These are phyloP conservation scores for Cenchrus fungigraminus DNA, from an alignment of 176 grass and related monocot species.

Conservation along the genomic window DNA sequence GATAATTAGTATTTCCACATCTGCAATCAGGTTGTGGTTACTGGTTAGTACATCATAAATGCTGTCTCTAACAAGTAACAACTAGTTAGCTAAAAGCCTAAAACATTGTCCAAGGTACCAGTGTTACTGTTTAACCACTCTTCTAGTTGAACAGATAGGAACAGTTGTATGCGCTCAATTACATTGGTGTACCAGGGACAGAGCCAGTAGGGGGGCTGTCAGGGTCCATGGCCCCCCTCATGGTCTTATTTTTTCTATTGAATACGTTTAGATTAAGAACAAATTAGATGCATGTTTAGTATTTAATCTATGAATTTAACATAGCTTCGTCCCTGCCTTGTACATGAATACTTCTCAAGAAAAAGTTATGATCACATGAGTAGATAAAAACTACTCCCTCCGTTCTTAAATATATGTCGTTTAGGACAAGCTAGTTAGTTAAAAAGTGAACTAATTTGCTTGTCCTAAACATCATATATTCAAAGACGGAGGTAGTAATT, in stretches of 20 bases:
- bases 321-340: no score
- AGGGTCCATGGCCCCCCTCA: no score
- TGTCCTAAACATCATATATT: no score
- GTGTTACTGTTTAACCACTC: background rate
- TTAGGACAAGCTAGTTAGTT: no score
- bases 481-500: background rate
- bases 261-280: no score
- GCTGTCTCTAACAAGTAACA: constrained; percentile 6
- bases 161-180: background rate
- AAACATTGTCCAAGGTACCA: background rate
- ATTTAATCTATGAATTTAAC: no score
- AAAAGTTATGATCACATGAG: background rate
- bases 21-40: constrained; percentile 54
- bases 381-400: background rate
- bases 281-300: no score
- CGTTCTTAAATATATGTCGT: no score
- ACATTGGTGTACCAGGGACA: background rate
- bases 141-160: background rate
- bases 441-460: no score
- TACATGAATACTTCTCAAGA: no score
- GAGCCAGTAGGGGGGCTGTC: no score
- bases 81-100: background rate
- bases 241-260: no score
- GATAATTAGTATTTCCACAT: constrained; percentile 87
- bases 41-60: constrained; percentile 28